Percentiles rank a stretch among this genome's conserved stretches.
These are phyloP conservation scores for Aureobasidium musti DNA, from an alignment of 2,329 filamentous ascomycete genomes.

Conservation along the genomic window DNA sequence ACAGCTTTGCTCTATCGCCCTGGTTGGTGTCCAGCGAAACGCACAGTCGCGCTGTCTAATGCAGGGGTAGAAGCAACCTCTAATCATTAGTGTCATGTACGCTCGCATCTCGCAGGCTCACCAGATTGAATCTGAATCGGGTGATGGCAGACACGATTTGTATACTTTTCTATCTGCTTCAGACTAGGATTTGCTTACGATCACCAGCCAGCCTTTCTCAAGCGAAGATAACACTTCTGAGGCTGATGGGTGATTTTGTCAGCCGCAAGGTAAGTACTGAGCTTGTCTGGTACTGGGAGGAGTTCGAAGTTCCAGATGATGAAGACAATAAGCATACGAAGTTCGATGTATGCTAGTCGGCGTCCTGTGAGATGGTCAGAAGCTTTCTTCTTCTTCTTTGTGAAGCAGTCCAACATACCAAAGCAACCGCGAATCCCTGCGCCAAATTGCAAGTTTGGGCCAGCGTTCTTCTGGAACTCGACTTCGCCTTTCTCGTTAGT, in stretches of 20 bases:
- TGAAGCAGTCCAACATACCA: slow-evolving; percentile 34
- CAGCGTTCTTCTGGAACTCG: slow-evolving; percentile 42
- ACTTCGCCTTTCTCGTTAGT: slow-evolving; percentile 36
- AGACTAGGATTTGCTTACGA: neutral
- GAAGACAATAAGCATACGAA: slow-evolving; percentile 37
- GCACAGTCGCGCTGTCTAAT: neutral
- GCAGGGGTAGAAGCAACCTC: neutral
- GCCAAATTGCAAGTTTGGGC: slow-evolving; percentile 44
- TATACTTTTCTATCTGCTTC: neutral
- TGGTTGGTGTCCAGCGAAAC: neutral
- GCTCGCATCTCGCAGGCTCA: neutral
- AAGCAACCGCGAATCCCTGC: slow-evolving; percentile 45
- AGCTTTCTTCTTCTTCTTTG: neutral
- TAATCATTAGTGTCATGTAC: neutral
- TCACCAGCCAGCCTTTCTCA: slow-evolving; percentile 18
- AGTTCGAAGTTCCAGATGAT: slow-evolving; percentile 41
- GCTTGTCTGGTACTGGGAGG: slow-evolving; percentile 32
- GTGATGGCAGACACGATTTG: neutral
- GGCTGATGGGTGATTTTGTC: slow-evolving; percentile 40
- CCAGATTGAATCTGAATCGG: neutral
- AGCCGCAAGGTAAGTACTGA: slow-evolving; percentile 34
- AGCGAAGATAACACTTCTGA: slow-evolving; percentile 36
- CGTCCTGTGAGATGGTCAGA: slow-evolving; percentile 30
- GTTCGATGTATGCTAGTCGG: slow-evolving; percentile 37
- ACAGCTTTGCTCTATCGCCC: neutral